Conservation (phyloP, 371 early-diverging fungal genomes). For the Basidiobolus meristosporus region DNA sequence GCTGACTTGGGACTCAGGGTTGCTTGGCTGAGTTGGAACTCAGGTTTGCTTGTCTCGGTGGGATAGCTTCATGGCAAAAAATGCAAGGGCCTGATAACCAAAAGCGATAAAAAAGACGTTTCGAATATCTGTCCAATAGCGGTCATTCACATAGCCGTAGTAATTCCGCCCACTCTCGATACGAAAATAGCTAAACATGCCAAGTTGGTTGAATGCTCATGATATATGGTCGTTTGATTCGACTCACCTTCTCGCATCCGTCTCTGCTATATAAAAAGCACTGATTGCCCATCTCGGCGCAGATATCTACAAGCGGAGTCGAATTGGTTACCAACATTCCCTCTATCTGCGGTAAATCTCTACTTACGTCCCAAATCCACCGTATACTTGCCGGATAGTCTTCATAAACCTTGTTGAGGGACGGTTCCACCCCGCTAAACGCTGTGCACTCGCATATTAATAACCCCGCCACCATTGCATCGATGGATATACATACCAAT, state of each 20-base stretch:
- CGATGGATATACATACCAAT: conserved; percentile 9
- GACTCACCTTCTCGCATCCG: conserved; percentile 11
- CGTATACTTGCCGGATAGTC: conserved; percentile 3
- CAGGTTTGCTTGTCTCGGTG: conserved; percentile 18
- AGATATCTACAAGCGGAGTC: conserved; percentile 11
- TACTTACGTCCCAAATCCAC: conserved; percentile 8
- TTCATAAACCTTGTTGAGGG: conserved; percentile 10
- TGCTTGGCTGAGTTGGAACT: too few relatives aligned
- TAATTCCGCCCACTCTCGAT: conserved; percentile 2
- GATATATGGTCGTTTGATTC: not conserved
- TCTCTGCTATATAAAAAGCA: conserved; percentile 20
- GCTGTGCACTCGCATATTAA: too few relatives aligned
- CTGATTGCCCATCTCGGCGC: conserved; percentile 28
- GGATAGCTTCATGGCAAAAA: conserved; percentile 18
- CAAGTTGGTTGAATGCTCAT: not conserved
- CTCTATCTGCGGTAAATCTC: not conserved
- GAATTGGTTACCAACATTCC: not conserved
- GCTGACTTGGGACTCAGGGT: too few relatives aligned
- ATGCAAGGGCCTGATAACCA: conserved; percentile 17
- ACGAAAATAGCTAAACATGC: conserved; percentile 4
- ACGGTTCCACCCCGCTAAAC: conserved; percentile 20
- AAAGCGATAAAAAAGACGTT: conserved; percentile 11
- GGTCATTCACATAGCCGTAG: conserved; percentile 3
- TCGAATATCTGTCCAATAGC: conserved; percentile 11
- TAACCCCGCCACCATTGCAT: too few relatives aligned